These are phyloP conservation scores for Diplodia sapinea DNA, from an alignment of 2,329 filamentous ascomycete genomes.

Conservation along the genomic window DNA sequence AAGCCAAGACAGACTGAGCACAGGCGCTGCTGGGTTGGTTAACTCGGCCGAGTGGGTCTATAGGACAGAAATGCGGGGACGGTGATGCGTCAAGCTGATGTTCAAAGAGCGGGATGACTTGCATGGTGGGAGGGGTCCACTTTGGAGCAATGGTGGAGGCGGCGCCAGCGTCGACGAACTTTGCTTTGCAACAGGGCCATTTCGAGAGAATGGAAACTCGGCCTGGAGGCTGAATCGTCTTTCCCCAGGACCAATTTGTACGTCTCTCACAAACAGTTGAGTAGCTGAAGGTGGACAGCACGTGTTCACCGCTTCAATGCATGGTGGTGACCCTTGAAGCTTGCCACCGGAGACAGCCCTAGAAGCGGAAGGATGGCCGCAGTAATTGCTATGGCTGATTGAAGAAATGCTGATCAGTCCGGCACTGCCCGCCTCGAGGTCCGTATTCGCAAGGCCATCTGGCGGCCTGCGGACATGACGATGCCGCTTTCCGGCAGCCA, in stretches of 20 bases:
- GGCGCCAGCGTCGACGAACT: not conserved
- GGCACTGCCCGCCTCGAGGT: constrained; percentile 1
- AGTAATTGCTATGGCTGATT: not conserved
- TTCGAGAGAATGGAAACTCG: not conserved
- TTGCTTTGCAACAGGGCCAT: not conserved
- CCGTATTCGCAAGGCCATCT: not conserved
- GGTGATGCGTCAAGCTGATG: not conserved
- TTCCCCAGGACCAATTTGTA: not conserved
- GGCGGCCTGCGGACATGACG: not conserved
- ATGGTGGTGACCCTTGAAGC: not conserved
- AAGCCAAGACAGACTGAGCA: not conserved
- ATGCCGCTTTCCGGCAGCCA: constrained; percentile 4
- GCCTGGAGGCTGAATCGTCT: not conserved
- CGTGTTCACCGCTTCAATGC: constrained; percentile 7
- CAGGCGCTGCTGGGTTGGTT: not conserved
- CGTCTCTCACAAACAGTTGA: not conserved
- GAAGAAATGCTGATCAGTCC: not conserved
- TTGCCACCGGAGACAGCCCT: constrained; percentile 6
- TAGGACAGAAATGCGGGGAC: not conserved
- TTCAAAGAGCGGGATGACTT: constrained; percentile 18
- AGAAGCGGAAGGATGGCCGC: not conserved
- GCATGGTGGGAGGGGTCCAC: constrained; percentile 3
- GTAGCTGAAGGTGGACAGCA: not conserved
- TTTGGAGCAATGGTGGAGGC: constrained; percentile 6
- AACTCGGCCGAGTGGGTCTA: not conserved